Evolutionary conservation across 441 rosid genomes (phyloP), one percentile per base, ranked within the genome.

Genomic region (Mallotus japonicus): DNA sequence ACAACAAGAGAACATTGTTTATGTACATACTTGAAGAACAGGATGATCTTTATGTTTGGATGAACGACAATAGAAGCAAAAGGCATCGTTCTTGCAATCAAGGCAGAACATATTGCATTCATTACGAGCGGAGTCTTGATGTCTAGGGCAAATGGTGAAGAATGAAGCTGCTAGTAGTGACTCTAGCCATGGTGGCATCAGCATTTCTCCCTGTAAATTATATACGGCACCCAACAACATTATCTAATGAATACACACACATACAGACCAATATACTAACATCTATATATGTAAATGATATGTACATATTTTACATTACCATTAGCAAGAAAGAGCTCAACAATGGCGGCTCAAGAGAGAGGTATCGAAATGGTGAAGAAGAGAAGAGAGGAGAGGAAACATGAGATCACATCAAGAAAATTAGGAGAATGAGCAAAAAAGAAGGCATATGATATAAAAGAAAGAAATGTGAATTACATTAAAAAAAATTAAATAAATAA

Each of bases 61-160:
- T 20, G 96, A 87, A 59, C 94, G 89, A 83, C 98, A 93, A 63
- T 79, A 90, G 81, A 85, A 84, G 86, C 98, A 93, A 82, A 91
- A 93, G 20, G 96, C 89, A 44, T 72, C 87, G 62, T 60, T 73
- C 74, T 65, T 81, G 79, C 98, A 93, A 53, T 87, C 92, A 20
- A 93, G 82, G 62, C 98, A 93, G 80, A 79, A 93, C 96, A 91
- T 86, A 78, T 93, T 93, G 76, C 93, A 91, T 61, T 91, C 96
- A 34, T 75, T 87, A n/a, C 90, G 59, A 0, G 98, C 86, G 2
- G 89, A 71, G 15, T 86, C 88, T 34, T 65, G 65, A 75, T 93
- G 98, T 20, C 58, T 63, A 12, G 84, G 77, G 63, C 98, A 93
- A 57, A 80, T 73, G 77, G 66, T 77, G 94, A 93, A 93, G 86